phyloP scores from a whole-genome alignment of 2,329 filamentous ascomycete species.

The Epicoccum sorghinum region DNA sequence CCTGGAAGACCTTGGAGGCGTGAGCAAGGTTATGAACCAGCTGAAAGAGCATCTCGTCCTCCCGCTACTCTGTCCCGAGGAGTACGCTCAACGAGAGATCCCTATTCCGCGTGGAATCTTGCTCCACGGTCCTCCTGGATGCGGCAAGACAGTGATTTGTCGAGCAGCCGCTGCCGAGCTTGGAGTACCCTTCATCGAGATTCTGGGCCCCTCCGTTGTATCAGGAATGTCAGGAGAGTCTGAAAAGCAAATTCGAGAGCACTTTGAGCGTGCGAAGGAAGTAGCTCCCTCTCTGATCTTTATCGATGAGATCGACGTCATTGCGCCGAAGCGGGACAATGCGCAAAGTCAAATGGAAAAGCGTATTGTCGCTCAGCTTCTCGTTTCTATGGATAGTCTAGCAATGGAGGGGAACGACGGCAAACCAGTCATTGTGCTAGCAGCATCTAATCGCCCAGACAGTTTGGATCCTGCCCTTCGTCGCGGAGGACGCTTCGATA shows the following conservation, averaged over 20 bases:
- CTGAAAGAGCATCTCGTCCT: slow-evolving; percentile 74
- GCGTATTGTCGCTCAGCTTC: slow-evolving; percentile 80
- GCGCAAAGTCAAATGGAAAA: slow-evolving; percentile 89
- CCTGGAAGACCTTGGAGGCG: slow-evolving; percentile 75
- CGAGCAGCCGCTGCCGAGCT: slow-evolving; percentile 78
- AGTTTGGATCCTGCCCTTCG: slow-evolving; percentile 80
- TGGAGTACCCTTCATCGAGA: slow-evolving; percentile 77
- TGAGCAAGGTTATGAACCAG: slow-evolving; percentile 73
- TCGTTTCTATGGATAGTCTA: slow-evolving; percentile 84
- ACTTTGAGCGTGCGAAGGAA: slow-evolving; percentile 86
- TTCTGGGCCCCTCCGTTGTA: slow-evolving; percentile 81
- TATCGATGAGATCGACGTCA: slow-evolving; percentile 90
- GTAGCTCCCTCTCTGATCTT: slow-evolving; percentile 89
- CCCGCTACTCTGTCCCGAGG: slow-evolving; percentile 71
- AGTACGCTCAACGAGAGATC: slow-evolving; percentile 69
- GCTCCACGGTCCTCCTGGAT: slow-evolving; percentile 82
- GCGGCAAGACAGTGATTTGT: slow-evolving; percentile 84
- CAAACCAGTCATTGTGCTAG: slow-evolving; percentile 85
- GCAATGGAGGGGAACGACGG: slow-evolving; percentile 72
- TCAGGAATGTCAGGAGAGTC: slow-evolving; percentile 89
- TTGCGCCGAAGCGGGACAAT: slow-evolving; percentile 83
- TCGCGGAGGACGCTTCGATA: slow-evolving; percentile 77
- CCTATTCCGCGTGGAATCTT: slow-evolving; percentile 76
- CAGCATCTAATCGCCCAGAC: slow-evolving; percentile 87
- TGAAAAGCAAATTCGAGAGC: slow-evolving; percentile 82